Base-by-base conservation (phyloP, 495 filamentous ascomycete species). In the Penicillium maclennaniae region DNA sequence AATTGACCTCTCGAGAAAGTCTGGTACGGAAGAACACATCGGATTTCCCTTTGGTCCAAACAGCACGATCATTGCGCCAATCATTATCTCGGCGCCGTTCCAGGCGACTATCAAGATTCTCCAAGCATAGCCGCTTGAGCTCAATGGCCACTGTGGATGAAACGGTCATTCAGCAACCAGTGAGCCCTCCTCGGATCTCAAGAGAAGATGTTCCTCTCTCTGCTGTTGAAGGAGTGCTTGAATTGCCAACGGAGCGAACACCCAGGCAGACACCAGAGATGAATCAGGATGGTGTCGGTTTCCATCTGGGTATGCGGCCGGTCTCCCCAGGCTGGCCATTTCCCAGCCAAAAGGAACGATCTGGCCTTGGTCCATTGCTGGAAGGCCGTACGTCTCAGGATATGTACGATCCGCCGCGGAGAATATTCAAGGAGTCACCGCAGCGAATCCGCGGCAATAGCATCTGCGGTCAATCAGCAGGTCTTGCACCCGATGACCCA, bases 231-330 rank as follows among this genome's bases (percentile, higher is more conserved):
- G 73, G 73, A 1, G 53, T 64, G 1, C 54, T 73, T 16, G 73
- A 77, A 40, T 54, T 77, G 20, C 67, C 73, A 37, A 61, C 73
- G 26, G 71, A 77, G 43, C 67, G 58, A 15, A 74, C 71, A 1
- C 73, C 73, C 3, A 58, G 60, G 7, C 71, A 74, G 27, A 75
- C 72, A 1, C 73, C 73, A n/a, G 73, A 77, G 43, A 62, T 58
- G 2, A 65, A 66, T 27, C 34, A 50, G 20, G 61, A 67, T 10
- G 60, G 65, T 17, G 48, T 53, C 17, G 61, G 59, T 1, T 61
- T 55, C 10, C 61, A 66, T 45, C 49, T 65, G 7, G 66, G 58
- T n/a, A 69, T 67, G 51, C 69, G 64, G 2, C 71, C 71, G 10
- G 56, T 69, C 2, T 72, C 72, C 4, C 64, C 69, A 7, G 58